Base-by-base conservation (phyloP, 83 land plant genomes). In the Picea abies region DNA sequence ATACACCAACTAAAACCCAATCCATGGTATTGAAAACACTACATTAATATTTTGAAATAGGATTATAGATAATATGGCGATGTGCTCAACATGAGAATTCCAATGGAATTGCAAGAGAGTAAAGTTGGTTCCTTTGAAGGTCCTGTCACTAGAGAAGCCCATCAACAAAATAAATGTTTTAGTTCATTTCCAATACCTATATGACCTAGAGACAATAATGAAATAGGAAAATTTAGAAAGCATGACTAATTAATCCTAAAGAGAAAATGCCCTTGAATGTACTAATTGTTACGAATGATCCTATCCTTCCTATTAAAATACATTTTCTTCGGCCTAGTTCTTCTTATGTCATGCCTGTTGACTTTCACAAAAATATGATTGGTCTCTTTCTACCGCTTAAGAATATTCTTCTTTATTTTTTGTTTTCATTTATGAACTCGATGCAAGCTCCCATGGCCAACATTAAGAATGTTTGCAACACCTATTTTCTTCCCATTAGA, bases 361-460 rank as follows among this genome's bases (percentile, higher is more conserved):
- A 19, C 76, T 72, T 72, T 72, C 35, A 8, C 44, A 49, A 44
- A 19, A 72, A 19, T 3, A 4, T n/a, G 76, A 19, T 58, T 77
- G 79, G 10, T n/a, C 63, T 25, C 63, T 12, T 77, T 77, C 61
- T 25, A 19, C 79, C 16, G 12, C 20, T 11, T 25, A 23, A 1
- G 5, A 56, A 22, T 17, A 77, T 77, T 3, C 32, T 1, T 6
- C 32, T 26, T 58, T 29, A 56, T 52, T 22, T 23, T 78, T 6
- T 78, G 19, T 1, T 58, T 37, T 15, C 26, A 1, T 29, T 78
- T 26, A 9, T 78, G 62, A 11, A 78, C 60, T 10, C 58, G 37
- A 78, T 78, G 37, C 15, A 58, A 60, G 37, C 79, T 78, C 56
- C 79, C 26, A 29, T 78, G 79, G 29, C 49, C 58, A 60, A 58